Conservation (phyloP, 805 yeast species). For the Monosporozyma yasuniensis region DNA sequence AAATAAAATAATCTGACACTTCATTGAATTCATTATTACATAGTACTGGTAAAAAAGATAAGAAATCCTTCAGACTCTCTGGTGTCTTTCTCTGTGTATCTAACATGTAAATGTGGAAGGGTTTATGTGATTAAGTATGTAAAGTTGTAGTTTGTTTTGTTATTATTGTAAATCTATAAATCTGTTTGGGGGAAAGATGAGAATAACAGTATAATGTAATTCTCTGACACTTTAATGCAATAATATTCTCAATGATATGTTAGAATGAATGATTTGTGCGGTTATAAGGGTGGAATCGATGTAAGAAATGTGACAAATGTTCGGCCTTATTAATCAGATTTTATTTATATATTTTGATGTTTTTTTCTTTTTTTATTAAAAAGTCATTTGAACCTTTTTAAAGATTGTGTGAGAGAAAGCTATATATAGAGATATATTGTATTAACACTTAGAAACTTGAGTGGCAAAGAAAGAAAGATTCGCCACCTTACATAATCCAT, state of each 20-base stretch:
- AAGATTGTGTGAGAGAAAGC: neutral
- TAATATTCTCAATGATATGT: neutral
- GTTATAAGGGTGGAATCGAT: neutral
- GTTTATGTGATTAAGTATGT: neutral
- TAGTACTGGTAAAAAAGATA: slow-evolving; percentile 20
- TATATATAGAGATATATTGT: neutral
- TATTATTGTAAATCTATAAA: neutral
- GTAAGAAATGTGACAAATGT: neutral
- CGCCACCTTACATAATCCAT: neutral
- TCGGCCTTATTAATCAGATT: neutral
- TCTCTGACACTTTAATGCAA: neutral
- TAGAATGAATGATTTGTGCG: neutral
- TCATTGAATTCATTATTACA: slow-evolving; percentile 21
- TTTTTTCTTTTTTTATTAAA: neutral
- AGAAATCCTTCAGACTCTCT: slow-evolving; percentile 17
- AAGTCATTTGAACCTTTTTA: neutral
- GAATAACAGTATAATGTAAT: neutral
- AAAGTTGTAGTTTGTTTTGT: neutral
- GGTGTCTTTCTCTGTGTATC: slow-evolving; percentile 5
- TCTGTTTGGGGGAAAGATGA: neutral
- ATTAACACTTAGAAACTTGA: neutral
- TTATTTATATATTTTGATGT: neutral
- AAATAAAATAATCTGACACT: slow-evolving; percentile 18
- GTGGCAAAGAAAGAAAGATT: neutral
- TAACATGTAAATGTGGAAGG: neutral